These are phyloP conservation scores for Crithidia fasciculata DNA, from an alignment of 208 protist genomes.

Conservation along the genomic window DNA sequence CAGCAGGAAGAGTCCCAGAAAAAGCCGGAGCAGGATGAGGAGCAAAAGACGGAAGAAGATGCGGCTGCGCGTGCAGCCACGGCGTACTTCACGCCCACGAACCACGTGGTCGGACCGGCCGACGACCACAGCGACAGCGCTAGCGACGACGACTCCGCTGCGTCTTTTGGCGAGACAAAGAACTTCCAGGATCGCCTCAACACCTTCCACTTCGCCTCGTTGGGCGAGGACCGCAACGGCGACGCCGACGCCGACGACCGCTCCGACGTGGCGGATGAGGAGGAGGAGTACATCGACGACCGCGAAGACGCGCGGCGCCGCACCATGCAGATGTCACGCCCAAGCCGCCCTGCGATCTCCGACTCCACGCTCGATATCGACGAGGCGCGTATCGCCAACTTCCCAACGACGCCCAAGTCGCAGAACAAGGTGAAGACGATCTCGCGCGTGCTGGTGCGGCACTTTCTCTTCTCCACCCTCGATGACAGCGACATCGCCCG, in stretches of 20 bases:
- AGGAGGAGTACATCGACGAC: conserved; percentile 48
- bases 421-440: conserved; percentile 62
- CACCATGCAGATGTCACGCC: conserved; percentile 49
- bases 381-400: conserved; percentile 50
- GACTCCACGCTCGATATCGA: conserved; percentile 49
- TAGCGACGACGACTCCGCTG: neutral
- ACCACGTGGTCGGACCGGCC: too few relatives aligned
- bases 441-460: conserved; percentile 54
- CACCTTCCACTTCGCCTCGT: conserved; percentile 44
- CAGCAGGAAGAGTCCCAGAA: neutral
- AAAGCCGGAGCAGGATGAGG: neutral
- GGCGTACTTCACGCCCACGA: too few relatives aligned
- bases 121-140: too few relatives aligned
- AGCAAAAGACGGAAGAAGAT: neutral
- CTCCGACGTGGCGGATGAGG: conserved; percentile 6
- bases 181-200: conserved; percentile 30
- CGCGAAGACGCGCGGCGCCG: conserved; percentile 51
- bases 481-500: conserved; percentile 65
- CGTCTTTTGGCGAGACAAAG: neutral
- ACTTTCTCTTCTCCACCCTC: conserved; percentile 79
- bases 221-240: neutral
- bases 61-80: too few relatives aligned
- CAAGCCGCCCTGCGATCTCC: conserved; percentile 55
- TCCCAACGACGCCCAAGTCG: conserved; percentile 62
- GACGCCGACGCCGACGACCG: conserved; percentile 11